These are phyloP conservation scores for Barnettozyma siamensis DNA, from an alignment of 805 yeast genomes.

Conservation along the genomic window DNA sequence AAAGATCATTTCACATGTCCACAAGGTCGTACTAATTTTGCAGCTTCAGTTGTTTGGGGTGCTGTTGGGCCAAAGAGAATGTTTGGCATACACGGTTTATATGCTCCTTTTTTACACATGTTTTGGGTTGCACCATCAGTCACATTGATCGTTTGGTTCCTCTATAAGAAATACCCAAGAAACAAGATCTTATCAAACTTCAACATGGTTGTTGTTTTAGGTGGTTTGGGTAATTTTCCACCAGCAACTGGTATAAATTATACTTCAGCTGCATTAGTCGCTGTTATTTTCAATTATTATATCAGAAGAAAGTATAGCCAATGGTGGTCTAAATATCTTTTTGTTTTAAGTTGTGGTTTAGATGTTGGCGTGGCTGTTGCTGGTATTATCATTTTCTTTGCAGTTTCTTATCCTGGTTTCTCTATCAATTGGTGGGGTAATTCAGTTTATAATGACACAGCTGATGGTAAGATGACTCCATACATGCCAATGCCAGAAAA, in stretches of 20 bases:
- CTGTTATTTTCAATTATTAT: slow-evolving; percentile 42
- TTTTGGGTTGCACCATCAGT: slow-evolving; percentile 51
- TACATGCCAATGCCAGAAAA: slow-evolving; percentile 5
- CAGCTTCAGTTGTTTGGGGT: slow-evolving; percentile 41
- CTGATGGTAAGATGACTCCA: slow-evolving; percentile 20
- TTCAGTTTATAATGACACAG: slow-evolving; percentile 29
- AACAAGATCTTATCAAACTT: slow-evolving; percentile 36
- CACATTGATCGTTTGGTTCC: slow-evolving; percentile 35
- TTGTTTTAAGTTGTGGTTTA: slow-evolving; percentile 49
- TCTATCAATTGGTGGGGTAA: slow-evolving; percentile 65
- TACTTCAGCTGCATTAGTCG: slow-evolving; percentile 10
- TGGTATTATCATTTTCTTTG: slow-evolving; percentile 44
- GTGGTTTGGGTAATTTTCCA: slow-evolving; percentile 49
- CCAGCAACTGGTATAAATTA: slow-evolving; percentile 67
- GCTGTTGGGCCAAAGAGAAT: slow-evolving; percentile 53
- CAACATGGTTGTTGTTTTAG: slow-evolving; percentile 61
- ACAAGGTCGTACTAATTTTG: slow-evolving; percentile 36
- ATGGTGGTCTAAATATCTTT: slow-evolving; percentile 48
- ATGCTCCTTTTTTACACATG: slow-evolving; percentile 48
- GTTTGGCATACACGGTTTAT: slow-evolving; percentile 33
- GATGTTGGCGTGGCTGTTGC: slow-evolving; percentile 59
- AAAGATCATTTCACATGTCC: slow-evolving; percentile 36
- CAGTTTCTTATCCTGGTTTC: slow-evolving; percentile 38
- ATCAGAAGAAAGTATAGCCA: slow-evolving; percentile 35
- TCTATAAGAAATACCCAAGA: slow-evolving; percentile 33